phyloP scores from a whole-genome alignment of 2,329 filamentous ascomycete species.

The Pezicula rhizophila region DNA sequence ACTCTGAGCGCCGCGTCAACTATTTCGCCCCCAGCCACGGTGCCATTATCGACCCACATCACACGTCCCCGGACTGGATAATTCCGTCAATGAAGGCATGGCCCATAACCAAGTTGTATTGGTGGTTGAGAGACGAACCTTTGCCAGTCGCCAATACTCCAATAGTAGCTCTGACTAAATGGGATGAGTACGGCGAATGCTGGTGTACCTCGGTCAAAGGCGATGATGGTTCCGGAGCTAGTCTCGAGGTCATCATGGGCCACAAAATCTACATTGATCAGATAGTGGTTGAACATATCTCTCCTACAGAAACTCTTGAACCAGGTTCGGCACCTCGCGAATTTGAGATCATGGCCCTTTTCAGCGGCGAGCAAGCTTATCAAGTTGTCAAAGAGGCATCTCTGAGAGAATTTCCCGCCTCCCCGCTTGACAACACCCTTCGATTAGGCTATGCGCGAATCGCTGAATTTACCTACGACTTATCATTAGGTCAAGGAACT shows the following conservation, averaged over 20 bases:
- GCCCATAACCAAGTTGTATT: not conserved
- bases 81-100: not conserved
- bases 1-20: slow-evolving; percentile 2
- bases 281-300: slow-evolving; percentile 67
- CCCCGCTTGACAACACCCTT: slow-evolving; percentile 23
- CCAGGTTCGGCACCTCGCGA: slow-evolving; percentile 57
- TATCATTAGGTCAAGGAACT: slow-evolving; percentile 32
- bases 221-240: slow-evolving; percentile 44
- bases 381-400: slow-evolving; percentile 31
- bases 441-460: slow-evolving; percentile 48
- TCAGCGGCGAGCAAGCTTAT: slow-evolving; percentile 36
- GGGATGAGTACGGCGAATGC: slow-evolving; percentile 78
- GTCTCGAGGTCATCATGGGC: slow-evolving; percentile 58
- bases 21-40: slow-evolving; percentile 3
- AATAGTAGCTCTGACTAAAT: slow-evolving; percentile 55
- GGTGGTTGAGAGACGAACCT: slow-evolving; percentile 12
- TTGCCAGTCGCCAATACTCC: slow-evolving; percentile 31
- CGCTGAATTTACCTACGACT: slow-evolving; percentile 46
- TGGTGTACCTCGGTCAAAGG: slow-evolving; percentile 64
- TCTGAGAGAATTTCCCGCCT: slow-evolving; percentile 31
- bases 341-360: slow-evolving; percentile 64
- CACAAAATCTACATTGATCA: slow-evolving; percentile 58
- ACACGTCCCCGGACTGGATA: too few species aligned
- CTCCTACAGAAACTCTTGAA: slow-evolving; percentile 53
- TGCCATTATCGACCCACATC: too few species aligned